These are phyloP conservation scores for Calonectria henricotiae DNA, from an alignment of 2,329 filamentous ascomycete species.

Conservation along the genomic window DNA sequence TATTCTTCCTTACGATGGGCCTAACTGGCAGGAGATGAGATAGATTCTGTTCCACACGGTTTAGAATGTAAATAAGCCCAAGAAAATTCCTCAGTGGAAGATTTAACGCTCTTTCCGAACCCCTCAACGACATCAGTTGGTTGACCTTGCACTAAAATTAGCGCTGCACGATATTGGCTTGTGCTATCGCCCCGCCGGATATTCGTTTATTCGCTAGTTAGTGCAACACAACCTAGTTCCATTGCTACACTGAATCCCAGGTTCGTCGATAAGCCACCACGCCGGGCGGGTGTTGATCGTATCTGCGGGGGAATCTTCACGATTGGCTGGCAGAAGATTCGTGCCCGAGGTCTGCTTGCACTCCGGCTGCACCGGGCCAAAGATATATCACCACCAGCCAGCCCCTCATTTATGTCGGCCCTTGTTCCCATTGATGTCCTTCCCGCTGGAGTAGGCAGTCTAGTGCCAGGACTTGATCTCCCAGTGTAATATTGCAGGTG, in stretches of 20 bases:
- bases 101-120: too few relatives aligned
- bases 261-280: slow-evolving; percentile 4
- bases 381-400: not conserved
- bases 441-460: slow-evolving; percentile 1
- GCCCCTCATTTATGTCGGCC: not conserved
- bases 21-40: too few relatives aligned
- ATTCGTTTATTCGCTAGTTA: not conserved
- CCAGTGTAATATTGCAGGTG: not conserved
- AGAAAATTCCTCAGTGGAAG: too few relatives aligned
- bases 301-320: slow-evolving; percentile 3
- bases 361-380: not conserved
- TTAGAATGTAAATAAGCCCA: too few relatives aligned
- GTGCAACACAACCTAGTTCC: too few relatives aligned
- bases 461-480: not conserved
- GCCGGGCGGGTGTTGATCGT: not conserved
- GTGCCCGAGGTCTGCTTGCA: not conserved
- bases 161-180: not conserved
- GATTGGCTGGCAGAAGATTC: not conserved
- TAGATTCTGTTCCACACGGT: too few relatives aligned
- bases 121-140: too few relatives aligned
- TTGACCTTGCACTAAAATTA: not conserved
- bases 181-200: not conserved
- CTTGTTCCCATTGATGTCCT: not conserved
- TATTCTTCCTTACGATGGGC: too few relatives aligned
- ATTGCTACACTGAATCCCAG: not conserved